phyloP scores from a whole-genome alignment of 176 grass and related monocot species.

The Echinochloa phyllopogon region DNA sequence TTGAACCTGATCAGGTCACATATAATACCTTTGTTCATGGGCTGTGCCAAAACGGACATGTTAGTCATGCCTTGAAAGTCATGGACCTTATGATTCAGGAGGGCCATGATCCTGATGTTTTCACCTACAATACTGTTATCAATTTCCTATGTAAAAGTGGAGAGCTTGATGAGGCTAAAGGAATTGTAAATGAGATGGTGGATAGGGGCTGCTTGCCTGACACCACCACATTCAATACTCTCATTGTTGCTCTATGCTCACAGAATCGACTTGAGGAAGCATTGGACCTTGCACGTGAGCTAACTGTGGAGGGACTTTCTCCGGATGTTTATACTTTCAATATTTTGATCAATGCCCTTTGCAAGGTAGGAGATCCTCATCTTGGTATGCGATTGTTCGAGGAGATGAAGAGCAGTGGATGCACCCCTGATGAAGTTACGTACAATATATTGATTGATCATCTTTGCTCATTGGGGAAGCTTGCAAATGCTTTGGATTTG shows the following conservation, averaged over 20 bases:
- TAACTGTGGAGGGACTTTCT: slow-evolving; percentile 72
- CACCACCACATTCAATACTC: slow-evolving; percentile 77
- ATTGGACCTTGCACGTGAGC: slow-evolving; percentile 68
- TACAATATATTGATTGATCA: slow-evolving; percentile 87
- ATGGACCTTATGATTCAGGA: slow-evolving; percentile 78
- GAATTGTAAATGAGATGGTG: slow-evolving; percentile 75
- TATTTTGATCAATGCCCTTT: slow-evolving; percentile 78
- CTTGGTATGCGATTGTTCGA: slow-evolving; percentile 82
- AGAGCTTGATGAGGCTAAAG: slow-evolving; percentile 65
- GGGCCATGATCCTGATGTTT: slow-evolving; percentile 67
- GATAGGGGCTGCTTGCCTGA: slow-evolving; percentile 67
- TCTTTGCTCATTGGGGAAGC: slow-evolving; percentile 65
- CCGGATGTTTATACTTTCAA: slow-evolving; percentile 91
- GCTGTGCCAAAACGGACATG: slow-evolving; percentile 73
- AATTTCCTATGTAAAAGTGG: slow-evolving; percentile 63
- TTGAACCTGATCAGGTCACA: slow-evolving; percentile 68
- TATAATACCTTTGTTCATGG: slow-evolving; percentile 72
- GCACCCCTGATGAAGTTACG: slow-evolving; percentile 77
- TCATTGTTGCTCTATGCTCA: slow-evolving; percentile 69
- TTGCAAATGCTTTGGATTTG: slow-evolving; percentile 73
- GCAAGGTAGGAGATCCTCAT: slow-evolving; percentile 69
- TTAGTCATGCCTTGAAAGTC: slow-evolving; percentile 66
- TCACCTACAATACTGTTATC: slow-evolving; percentile 74
- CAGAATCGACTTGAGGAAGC: slow-evolving; percentile 82
- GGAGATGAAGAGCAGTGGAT: slow-evolving; percentile 88